Conservation (phyloP, 805 yeast genomes). For the Barnettozyma siamensis region DNA sequence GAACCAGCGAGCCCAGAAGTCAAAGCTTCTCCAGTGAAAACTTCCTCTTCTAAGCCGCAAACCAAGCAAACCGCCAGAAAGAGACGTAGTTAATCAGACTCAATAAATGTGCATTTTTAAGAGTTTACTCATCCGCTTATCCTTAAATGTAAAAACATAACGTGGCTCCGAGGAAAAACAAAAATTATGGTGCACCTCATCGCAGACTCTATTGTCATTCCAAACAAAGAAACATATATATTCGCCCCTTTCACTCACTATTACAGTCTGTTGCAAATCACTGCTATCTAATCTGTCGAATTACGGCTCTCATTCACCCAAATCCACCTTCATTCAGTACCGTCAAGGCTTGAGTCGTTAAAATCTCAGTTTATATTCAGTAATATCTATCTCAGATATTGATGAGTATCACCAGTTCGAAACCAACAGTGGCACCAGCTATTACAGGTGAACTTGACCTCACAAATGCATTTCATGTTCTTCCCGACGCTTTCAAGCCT, state of each 20-base stretch:
- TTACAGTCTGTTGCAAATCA: no score
- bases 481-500: conserved; percentile 45
- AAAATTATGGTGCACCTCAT: not conserved
- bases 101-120: not conserved
- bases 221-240: no score
- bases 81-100: conserved; percentile 8
- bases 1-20: not conserved
- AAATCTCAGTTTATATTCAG: no score
- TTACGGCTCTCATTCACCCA: no score
- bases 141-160: no score
- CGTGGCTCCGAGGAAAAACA: not conserved
- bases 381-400: no score
- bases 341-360: no score
- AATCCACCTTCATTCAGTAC: no score
- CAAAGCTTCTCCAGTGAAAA: not conserved
- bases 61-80: conserved; percentile 11
- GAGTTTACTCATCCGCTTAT: not conserved
- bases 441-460: conserved; percentile 51
- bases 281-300: no score
- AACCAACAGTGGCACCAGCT: conserved; percentile 37
- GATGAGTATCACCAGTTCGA: conserved; percentile 8
- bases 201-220: no score
- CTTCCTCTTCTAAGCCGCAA: conserved; percentile 1
- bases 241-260: no score
- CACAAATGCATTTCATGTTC: conserved; percentile 38